Evolutionary conservation across 2,329 filamentous ascomycete species (phyloP), one percentile per base, ranked within the genome.

Genomic region (Kalmusia sp.): DNA sequence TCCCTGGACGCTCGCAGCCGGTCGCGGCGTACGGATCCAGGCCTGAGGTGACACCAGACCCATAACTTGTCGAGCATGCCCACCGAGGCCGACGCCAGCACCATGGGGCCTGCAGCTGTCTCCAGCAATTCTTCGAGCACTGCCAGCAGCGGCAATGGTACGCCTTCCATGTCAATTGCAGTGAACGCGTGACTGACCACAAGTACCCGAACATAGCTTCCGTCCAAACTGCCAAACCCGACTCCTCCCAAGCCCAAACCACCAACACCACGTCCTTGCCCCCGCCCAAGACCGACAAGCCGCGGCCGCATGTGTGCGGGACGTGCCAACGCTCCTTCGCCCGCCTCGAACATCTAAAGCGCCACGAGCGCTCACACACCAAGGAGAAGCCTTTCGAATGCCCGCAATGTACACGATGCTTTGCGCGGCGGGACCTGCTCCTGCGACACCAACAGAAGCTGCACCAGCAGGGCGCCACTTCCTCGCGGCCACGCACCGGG

Each of bases 301-400:
- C 95, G 51, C 87, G 93, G 60, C 95, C 95, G 61, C 95, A 99
- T 77, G 88, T 96, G 55, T 99, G 95, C 79, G 87, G 82, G 34
- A 98, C 93, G 41, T 99, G 95, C 76, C 86, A 88, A 68, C 88
- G 95, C 61, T 96, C 91, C 27, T 99, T 99, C 75, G 95, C 95
- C 53, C 88, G 95, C 56, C 80, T 99, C 65, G 95, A 99, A 78
- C 95, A 99, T 75, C 80, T 99, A 63, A 99, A 99, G 80, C 89
- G 95, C 56, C 95, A 99, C 76, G 95, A 98, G 78, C 87, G 95
- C 58, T 96, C 92, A n/a, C 93, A 97, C 73, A 97, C 93, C 38
- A 97, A 99, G 75, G 93, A 99, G 79, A 99, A 99, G 81, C 95
- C 95, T 1, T 99, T 99, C 67, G 92, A 97, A 76, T 99, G 95